Base-by-base conservation (phyloP, 2,329 filamentous ascomycete genomes). In the Pezicula carpinea region DNA sequence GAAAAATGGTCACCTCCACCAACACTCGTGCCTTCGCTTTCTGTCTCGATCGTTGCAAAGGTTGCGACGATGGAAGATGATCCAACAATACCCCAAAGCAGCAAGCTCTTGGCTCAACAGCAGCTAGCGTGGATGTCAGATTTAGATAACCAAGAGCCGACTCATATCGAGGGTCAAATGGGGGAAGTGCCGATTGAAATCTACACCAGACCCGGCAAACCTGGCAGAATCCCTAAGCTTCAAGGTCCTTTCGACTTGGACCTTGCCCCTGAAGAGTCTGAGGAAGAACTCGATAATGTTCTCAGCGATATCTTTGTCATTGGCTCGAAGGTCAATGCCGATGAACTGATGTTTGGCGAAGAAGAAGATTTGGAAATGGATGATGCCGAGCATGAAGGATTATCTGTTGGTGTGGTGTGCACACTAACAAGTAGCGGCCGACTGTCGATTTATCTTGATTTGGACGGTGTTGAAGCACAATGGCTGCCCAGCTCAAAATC, bases 1-100 rank as follows among this genome's bases (percentile, higher is more conserved):
- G 82, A 83, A 43, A 89, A 85, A 58, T 97, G 92, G 90, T 82
- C 87, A 19, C 83, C 86, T 19, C 83, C 85, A 13, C 77, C 83
- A 1, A 85, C 86, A 0, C 73, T 93, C 26, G 81, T 96, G 13
- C 87, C 90, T 2, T 90, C 89, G 0, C 74, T 96, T 18, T 89
- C 88, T 1, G 83, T 92, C 1, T 87, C 87, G 7, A 87, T 95
- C 48, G 83, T 95, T 21, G 83, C 87, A 33, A 89, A 88, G 53
- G 69, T 85, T 11, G 81, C 76, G 2, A 75, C 76, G 3, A 72
- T 79, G 34, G 80, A 85, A 54, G 80, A 82, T 54, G 79, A 84
- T 54, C 71, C 75, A 1, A 63, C 69, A 2, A 69, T 78, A 15
- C 71, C 79, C 4, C 67, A 75, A 18, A 68, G 71, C 21, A 72